Conservation (phyloP, 352 stramenopile genomes). For the Globisporangium irregulare region DNA sequence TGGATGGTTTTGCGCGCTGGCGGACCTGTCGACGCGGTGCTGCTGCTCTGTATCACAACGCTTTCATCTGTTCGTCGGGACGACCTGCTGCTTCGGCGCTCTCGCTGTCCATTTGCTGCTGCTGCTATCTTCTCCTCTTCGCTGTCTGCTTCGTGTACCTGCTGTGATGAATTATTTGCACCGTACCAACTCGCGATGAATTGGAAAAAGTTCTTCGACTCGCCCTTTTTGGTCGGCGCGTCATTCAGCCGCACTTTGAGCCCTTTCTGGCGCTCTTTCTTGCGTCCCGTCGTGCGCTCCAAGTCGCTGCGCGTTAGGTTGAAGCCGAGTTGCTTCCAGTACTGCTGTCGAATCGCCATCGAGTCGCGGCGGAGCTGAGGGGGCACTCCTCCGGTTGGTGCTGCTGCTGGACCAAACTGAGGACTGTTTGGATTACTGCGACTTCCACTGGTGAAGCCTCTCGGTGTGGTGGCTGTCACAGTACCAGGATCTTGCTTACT, state of each 20-base stretch:
- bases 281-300: conserved; percentile 68
- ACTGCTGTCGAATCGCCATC: conserved; percentile 81
- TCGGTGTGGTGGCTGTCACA: conserved; percentile 12
- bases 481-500: conserved; percentile 16
- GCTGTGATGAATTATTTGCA: conserved; percentile 15
- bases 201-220: conserved; percentile 71
- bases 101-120: conserved; percentile 7
- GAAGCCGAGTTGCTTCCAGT: conserved; percentile 84
- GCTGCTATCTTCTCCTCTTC: conserved; percentile 4
- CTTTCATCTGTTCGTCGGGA: conserved; percentile 8
- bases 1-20: conserved; percentile 40
- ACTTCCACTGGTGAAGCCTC: background rate
- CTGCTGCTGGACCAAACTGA: background rate
- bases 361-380: conserved; percentile 67
- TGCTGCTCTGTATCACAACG: conserved; percentile 3
- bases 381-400: background rate
- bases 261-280: conserved; percentile 61
- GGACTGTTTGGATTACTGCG: background rate
- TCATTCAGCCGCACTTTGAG: conserved; percentile 82
- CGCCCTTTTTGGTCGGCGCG: conserved; percentile 29
- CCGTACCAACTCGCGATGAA: conserved; percentile 82
- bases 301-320: conserved; percentile 77
- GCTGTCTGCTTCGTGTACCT: background rate
- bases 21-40: conserved; percentile 3
- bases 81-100: background rate